These are phyloP conservation scores for Sclerotinia sclerotiorum DNA, from an alignment of 2,329 filamentous ascomycete genomes.

Conservation along the genomic window DNA sequence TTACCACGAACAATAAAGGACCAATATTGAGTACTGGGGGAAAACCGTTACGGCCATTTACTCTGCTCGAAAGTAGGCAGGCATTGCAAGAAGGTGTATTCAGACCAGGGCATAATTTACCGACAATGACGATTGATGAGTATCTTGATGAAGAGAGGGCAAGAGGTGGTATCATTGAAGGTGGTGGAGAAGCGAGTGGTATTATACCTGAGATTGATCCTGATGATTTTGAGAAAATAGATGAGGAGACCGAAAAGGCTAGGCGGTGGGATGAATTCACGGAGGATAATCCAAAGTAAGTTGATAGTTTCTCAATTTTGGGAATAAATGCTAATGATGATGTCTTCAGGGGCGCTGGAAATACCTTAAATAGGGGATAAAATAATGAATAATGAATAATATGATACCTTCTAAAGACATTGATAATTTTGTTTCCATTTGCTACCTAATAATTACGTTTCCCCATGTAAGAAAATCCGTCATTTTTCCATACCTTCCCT, in stretches of 20 bases:
- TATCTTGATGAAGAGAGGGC: conserved; percentile 89
- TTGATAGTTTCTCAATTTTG: conserved; percentile 1
- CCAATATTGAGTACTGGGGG: conserved; percentile 77
- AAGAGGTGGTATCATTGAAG: conserved; percentile 86
- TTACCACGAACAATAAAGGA: conserved; percentile 53
- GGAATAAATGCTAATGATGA: conserved; percentile 22
- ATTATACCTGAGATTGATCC: conserved; percentile 75
- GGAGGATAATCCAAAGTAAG: conserved; percentile 76
- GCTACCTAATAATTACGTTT: background rate
- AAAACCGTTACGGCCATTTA: conserved; percentile 88
- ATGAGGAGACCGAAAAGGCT: conserved; percentile 90
- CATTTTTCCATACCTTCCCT: background rate
- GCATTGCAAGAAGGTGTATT: conserved; percentile 81
- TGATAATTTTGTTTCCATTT: background rate
- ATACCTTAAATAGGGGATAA: conserved; percentile 76
- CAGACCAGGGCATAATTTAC: conserved; percentile 84
- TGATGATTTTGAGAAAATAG: conserved; percentile 83
- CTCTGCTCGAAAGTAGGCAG: conserved; percentile 73
- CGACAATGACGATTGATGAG: conserved; percentile 97
- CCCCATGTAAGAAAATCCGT: background rate
- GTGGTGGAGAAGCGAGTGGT: conserved; percentile 75
- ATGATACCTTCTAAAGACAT: background rate
- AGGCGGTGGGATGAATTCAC: conserved; percentile 93
- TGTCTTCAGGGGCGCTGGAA: conserved; percentile 61
- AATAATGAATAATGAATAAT: conserved; percentile 25